Evolutionary conservation across 1,139 yeast species (phyloP).

Genomic region (Sugiyamaella xylanicola): DNA sequence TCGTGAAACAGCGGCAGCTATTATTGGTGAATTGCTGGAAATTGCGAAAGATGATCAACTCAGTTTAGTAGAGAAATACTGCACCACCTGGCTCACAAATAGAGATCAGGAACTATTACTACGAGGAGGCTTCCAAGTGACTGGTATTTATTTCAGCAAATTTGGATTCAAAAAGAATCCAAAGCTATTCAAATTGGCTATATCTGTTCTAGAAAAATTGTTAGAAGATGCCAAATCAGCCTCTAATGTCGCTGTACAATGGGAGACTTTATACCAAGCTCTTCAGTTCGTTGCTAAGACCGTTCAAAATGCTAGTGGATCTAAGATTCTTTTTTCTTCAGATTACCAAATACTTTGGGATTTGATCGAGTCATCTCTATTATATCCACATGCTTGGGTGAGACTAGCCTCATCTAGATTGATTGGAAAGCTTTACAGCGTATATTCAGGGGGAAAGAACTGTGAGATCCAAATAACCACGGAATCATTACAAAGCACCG

Average conservation of each 20-base stretch:
- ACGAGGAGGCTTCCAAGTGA: slow-evolving; percentile 77
- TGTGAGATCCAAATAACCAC: slow-evolving; percentile 32
- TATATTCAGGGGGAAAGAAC: slow-evolving; percentile 39
- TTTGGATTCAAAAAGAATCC: slow-evolving; percentile 45
- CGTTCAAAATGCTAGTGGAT: slow-evolving; percentile 26
- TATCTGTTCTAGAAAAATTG: slow-evolving; percentile 30
- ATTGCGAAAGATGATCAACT: slow-evolving; percentile 52
- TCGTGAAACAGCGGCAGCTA: slow-evolving; percentile 77
- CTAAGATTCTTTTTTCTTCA: slow-evolving; percentile 40
- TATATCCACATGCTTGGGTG: slow-evolving; percentile 94
- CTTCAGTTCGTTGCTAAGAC: slow-evolving; percentile 53
- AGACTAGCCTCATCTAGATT: slow-evolving; percentile 70
- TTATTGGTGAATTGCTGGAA: slow-evolving; percentile 59
- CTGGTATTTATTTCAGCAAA: slow-evolving; percentile 61
- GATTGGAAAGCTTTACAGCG: slow-evolving; percentile 53
- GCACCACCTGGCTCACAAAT: slow-evolving; percentile 69
- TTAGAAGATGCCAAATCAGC: slow-evolving; percentile 31
- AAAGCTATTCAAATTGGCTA: slow-evolving; percentile 30
- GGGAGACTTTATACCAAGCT: slow-evolving; percentile 79
- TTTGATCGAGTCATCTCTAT: slow-evolving; percentile 54
- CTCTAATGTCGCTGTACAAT: slow-evolving; percentile 42
- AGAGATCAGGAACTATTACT: slow-evolving; percentile 50
- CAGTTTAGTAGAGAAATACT: slow-evolving; percentile 57
- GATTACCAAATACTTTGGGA: slow-evolving; percentile 52
- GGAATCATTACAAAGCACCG: slow-evolving; percentile 57